A percentile compares a stretch with the other conserved stretches of the same genome.
phyloP scores from a whole-genome alignment of 768 basidiomycete genomes.

The Phylloporus sp. region DNA sequence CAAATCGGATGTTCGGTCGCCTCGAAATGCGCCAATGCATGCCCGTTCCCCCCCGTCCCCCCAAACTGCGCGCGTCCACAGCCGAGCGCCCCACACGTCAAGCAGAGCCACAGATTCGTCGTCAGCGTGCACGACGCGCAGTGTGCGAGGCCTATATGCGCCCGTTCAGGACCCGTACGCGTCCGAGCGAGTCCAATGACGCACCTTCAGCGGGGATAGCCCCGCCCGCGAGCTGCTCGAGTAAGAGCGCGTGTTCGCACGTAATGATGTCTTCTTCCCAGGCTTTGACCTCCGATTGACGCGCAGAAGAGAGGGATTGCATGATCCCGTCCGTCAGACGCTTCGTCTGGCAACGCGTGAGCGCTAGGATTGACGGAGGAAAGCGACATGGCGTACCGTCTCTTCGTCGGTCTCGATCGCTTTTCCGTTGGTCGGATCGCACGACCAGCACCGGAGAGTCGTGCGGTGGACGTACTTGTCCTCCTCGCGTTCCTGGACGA shows the following conservation, averaged over 20 bases:
- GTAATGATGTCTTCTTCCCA: slow-evolving; percentile 94
- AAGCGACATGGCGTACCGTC: slow-evolving; percentile 25
- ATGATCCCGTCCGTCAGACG: slow-evolving; percentile 63
- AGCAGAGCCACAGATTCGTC: slow-evolving; percentile 92
- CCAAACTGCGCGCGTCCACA: slow-evolving; percentile 88
- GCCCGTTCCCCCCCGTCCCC: slow-evolving; percentile 80
- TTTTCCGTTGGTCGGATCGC: slow-evolving; percentile 47
- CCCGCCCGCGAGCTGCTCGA: slow-evolving; percentile 41
- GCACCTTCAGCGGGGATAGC: slow-evolving; percentile 26
- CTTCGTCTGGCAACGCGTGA: slow-evolving; percentile 38
- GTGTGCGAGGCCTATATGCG: slow-evolving; percentile 61
- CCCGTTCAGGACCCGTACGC: not conserved
- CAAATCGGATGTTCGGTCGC: slow-evolving; percentile 71
- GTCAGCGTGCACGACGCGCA: slow-evolving; percentile 82
- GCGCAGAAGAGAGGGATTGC: slow-evolving; percentile 79
- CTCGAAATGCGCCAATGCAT: slow-evolving; percentile 76
- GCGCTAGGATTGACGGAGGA: fast-evolving
- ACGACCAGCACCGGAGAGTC: slow-evolving; percentile 70
- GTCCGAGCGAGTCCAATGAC: not conserved
- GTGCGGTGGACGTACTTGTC: slow-evolving; percentile 77
- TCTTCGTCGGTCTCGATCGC: slow-evolving; percentile 37
- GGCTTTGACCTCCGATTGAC: slow-evolving; percentile 91
- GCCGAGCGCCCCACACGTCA: slow-evolving; percentile 84
- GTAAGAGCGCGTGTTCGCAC: slow-evolving; percentile 73
- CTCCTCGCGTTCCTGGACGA: slow-evolving; percentile 79